A percentile compares a stretch with the other conserved stretches of the same genome.
phyloP scores from a whole-genome alignment of 225 moss, liverwort and hornwort genomes.

The Sphagnum tenellum region DNA sequence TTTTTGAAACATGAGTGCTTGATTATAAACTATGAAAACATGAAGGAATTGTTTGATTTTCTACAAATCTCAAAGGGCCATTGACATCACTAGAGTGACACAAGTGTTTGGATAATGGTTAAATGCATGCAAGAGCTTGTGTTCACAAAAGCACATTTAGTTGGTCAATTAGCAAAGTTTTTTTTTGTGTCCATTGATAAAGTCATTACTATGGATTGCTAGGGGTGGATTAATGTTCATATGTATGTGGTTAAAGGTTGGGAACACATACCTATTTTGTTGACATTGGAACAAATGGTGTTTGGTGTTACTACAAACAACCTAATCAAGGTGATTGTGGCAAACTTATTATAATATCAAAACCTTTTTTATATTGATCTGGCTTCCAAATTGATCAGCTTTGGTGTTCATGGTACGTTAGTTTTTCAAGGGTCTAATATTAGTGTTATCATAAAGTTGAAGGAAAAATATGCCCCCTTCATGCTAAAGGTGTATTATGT shows the following conservation, averaged over 20 bases:
- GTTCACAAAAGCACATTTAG: neutral
- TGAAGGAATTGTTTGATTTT: neutral
- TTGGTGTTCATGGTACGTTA: neutral
- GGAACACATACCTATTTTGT: neutral
- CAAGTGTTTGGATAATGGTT: neutral
- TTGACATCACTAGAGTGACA: neutral
- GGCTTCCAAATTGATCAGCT: neutral
- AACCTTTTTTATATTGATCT: neutral
- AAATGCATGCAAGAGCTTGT: neutral
- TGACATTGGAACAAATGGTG: neutral
- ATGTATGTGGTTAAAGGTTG: neutral
- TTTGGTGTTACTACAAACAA: neutral
- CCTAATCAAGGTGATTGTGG: neutral
- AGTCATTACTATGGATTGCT: neutral
- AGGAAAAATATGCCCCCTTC: neutral
- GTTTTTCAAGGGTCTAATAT: neutral
- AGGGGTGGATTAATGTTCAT: neutral
- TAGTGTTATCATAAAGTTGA: neutral
- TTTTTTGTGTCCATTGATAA: neutral
- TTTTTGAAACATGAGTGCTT: neutral
- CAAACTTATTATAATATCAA: neutral
- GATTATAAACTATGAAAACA: neutral
- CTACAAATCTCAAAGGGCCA: neutral
- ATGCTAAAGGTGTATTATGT: neutral
- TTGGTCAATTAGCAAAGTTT: neutral